Evolutionary conservation across 768 basidiomycete species (phyloP).

Genomic region (Termitomyces sp.): DNA sequence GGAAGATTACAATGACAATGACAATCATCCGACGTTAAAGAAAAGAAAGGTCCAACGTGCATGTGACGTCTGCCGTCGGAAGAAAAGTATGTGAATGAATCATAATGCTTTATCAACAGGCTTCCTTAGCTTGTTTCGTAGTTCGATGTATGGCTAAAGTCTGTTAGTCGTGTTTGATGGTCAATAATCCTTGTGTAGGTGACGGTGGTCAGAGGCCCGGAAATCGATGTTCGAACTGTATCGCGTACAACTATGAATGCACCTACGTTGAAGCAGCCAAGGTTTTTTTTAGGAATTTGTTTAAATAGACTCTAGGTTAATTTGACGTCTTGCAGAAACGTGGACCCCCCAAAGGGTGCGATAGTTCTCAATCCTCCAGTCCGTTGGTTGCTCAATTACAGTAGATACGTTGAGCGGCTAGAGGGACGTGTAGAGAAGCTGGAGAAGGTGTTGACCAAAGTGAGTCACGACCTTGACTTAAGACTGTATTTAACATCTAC

Average conservation of each 20-base stretch:
- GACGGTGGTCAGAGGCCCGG: slow-evolving; percentile 70
- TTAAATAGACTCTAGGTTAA: not conserved
- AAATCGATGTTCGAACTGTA: slow-evolving; percentile 65
- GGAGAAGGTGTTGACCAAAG: slow-evolving; percentile 48
- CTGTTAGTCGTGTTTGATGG: not conserved
- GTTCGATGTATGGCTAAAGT: slow-evolving; percentile 55
- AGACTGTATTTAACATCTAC: not conserved
- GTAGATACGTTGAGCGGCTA: slow-evolving; percentile 54
- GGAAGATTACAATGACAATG: slow-evolving; percentile 51
- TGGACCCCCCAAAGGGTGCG: slow-evolving; percentile 58
- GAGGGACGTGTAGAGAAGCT: slow-evolving; percentile 58
- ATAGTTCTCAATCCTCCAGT: not conserved
- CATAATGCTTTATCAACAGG: not conserved
- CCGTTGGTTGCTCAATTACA: not conserved
- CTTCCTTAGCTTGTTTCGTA: slow-evolving; percentile 17
- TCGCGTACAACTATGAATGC: slow-evolving; percentile 58
- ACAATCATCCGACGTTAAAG: slow-evolving; percentile 41
- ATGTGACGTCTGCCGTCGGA: slow-evolving; percentile 78
- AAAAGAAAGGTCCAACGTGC: slow-evolving; percentile 73
- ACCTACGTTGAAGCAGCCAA: slow-evolving; percentile 68
- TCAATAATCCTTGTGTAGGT: slow-evolving; percentile 27
- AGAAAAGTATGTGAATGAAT: slow-evolving; percentile 56
- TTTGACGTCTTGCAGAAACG: slow-evolving; percentile 33
- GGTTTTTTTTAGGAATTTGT: slow-evolving; percentile 31
- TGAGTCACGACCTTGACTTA: slow-evolving; percentile 9